Conservation (phyloP, 805 yeast species). For the Ogataea salicorniae region DNA sequence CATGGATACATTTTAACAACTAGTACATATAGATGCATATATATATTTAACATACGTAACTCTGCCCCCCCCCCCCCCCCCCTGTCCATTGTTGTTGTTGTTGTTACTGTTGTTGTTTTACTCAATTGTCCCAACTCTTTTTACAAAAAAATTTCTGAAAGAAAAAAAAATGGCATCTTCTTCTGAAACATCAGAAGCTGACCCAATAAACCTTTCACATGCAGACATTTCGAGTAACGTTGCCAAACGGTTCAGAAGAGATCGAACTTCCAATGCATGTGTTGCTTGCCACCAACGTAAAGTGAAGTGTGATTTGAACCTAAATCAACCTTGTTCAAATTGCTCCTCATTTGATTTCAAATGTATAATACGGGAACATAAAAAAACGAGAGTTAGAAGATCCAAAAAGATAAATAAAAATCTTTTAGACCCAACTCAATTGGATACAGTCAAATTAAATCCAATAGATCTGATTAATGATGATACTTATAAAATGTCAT, state of each 20-base stretch:
- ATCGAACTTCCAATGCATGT: conserved; percentile 66
- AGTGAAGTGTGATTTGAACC: conserved; percentile 67
- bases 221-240: no score
- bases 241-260: conserved; percentile 23
- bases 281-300: conserved; percentile 65
- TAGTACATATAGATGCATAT: no score
- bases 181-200: no score
- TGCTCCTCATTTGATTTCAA: conserved; percentile 1
- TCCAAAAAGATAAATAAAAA: background rate
- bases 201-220: no score
- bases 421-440: background rate
- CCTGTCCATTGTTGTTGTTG: no score
- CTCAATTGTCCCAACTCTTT: no score
- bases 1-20: no score
- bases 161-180: no score
- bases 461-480: background rate
- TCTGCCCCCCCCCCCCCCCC: no score
- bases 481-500: background rate
- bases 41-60: no score
- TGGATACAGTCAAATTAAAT: background rate
- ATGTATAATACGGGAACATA: background rate
- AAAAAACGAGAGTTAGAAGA: background rate
- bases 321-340: conserved; percentile 45
- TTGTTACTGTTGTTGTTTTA: no score
- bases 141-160: no score